Conservation (phyloP, 176 grass and related monocot species). For the Poa annua region DNA sequence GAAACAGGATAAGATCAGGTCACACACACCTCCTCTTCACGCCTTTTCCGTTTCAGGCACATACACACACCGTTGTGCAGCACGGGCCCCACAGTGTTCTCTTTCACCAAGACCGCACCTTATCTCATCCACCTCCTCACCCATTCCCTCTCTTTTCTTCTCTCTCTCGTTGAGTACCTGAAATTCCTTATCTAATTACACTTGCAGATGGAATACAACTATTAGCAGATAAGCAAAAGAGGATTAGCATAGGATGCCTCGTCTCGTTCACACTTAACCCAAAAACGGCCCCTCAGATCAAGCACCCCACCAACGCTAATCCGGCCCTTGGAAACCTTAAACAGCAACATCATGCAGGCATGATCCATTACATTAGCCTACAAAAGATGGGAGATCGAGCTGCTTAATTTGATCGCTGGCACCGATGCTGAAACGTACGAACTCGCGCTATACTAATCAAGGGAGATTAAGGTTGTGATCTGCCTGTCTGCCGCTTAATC, state of each 20-base stretch:
- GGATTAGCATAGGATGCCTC: constrained; percentile 42
- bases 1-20: constrained; percentile 43
- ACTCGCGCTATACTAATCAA: neutral
- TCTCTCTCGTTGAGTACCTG: neutral
- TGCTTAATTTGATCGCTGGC: neutral
- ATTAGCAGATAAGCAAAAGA: constrained; percentile 27
- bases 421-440: neutral
- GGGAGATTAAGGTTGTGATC: neutral
- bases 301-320: neutral
- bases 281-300: neutral
- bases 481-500: neutral
- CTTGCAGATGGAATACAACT: constrained; percentile 9
- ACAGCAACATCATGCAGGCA: neutral
- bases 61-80: neutral
- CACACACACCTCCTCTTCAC: neutral
- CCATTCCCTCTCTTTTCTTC: neutral
- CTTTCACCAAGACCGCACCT: constrained; percentile 14
- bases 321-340: constrained; percentile 30
- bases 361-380: neutral
- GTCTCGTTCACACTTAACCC: neutral
- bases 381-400: neutral
- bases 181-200: constrained; percentile 42
- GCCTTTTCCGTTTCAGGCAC: neutral
- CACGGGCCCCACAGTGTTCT: neutral
- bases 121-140: constrained; percentile 17